phyloP scores from a whole-genome alignment of 371 early-diverging fungal genomes.

The Syncephalastrum monosporum region DNA sequence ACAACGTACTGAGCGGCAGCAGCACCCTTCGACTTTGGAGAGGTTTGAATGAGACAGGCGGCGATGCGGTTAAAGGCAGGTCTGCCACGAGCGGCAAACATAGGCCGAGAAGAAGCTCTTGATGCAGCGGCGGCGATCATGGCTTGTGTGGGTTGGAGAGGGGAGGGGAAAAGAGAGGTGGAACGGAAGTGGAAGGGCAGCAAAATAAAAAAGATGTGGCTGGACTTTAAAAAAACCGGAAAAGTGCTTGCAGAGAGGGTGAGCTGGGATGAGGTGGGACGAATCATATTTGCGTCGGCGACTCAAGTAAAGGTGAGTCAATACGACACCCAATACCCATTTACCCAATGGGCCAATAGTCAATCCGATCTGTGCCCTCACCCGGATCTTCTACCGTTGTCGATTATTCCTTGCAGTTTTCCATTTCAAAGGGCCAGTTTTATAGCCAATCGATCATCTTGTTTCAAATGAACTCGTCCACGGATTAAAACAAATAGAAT shows the following conservation, averaged over 20 bases:
- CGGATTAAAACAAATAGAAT: no score
- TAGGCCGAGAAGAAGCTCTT: constrained; percentile 23
- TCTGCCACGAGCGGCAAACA: constrained; percentile 6
- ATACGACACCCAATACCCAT: no score
- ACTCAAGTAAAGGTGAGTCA: no score
- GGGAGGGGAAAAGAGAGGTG: constrained; percentile 1
- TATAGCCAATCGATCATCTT: no score
- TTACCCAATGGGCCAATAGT: not conserved
- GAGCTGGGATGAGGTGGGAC: not conserved
- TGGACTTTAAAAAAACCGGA: constrained; percentile 9
- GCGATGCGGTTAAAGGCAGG: constrained; percentile 5
- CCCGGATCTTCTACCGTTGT: not conserved
- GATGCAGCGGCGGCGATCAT: constrained; percentile 19
- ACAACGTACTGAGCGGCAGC: constrained; percentile 20
- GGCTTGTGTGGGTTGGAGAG: not conserved
- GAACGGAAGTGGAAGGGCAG: constrained; percentile 1
- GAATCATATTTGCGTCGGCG: not conserved
- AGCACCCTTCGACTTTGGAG: constrained; percentile 22
- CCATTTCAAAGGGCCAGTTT: no score
- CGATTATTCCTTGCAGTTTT: no score
- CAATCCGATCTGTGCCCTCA: not conserved
- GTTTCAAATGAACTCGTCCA: no score
- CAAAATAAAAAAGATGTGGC: constrained; percentile 11
- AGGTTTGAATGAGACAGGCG: constrained; percentile 28
- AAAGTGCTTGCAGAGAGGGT: not conserved